phyloP scores from a whole-genome alignment of 2,329 filamentous ascomycete species.

The Pseudovirgaria hyperparasitica region DNA sequence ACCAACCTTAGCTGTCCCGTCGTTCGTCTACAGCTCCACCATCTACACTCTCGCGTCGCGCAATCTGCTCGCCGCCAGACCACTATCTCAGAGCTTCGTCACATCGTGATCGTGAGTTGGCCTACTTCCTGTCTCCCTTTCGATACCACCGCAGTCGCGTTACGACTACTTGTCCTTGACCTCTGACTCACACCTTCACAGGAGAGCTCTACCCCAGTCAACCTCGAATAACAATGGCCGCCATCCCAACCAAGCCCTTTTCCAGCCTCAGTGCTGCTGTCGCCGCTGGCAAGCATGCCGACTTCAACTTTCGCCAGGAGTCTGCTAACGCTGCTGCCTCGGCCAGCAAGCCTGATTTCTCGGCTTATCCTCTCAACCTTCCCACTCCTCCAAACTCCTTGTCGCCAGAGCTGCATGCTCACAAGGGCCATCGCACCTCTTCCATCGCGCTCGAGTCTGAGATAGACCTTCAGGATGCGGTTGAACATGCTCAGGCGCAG shows the following conservation, averaged over 20 bases:
- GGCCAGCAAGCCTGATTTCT: constrained; percentile 4
- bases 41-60: too few species aligned
- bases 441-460: constrained; percentile 60
- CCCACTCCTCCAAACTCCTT: constrained; percentile 93
- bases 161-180: too few species aligned
- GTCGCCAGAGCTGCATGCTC: constrained; percentile 73
- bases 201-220: too few species aligned
- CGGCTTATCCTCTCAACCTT: constrained; percentile 37
- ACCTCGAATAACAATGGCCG: too few species aligned
- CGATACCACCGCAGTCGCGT: too few species aligned
- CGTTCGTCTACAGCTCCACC: too few species aligned
- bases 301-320: constrained; percentile 7
- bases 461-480: constrained; percentile 65
- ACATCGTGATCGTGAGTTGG: too few species aligned
- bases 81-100: too few species aligned
- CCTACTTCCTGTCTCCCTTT: too few species aligned
- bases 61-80: too few species aligned
- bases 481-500: constrained; percentile 37
- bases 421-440: constrained; percentile 50
- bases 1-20: too few species aligned
- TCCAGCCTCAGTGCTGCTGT: constrained; percentile 30
- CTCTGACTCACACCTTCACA: too few species aligned
- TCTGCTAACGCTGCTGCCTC: background rate
- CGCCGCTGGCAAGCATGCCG: constrained; percentile 16
- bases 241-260: constrained; percentile 20